Percentiles rank a stretch among this genome's conserved stretches.
Conservation (phyloP, 2,329 filamentous ascomycete genomes). For the Ascochyta koolunga region DNA sequence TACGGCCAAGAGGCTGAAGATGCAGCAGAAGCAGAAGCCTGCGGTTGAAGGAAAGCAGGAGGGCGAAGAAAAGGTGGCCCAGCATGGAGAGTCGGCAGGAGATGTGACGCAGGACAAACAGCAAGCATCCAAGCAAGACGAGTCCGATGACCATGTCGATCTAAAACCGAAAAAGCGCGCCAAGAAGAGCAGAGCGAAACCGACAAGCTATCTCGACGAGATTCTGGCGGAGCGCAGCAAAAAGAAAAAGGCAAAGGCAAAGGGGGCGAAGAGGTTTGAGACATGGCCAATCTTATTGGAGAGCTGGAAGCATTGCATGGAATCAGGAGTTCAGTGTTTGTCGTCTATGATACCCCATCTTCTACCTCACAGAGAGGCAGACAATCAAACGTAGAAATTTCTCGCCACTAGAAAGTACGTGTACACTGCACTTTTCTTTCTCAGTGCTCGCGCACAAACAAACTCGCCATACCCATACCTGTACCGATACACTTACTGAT, state of each 20-base stretch:
- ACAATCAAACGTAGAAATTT: neutral
- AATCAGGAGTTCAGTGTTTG: conserved; percentile 1
- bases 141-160: conserved; percentile 13
- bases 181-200: conserved; percentile 41
- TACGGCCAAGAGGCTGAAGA: no score
- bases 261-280: neutral
- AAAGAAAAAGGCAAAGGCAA: conserved; percentile 52
- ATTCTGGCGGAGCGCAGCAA: conserved; percentile 56
- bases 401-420: neutral
- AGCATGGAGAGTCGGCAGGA: neutral
- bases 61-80: neutral
- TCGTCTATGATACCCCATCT: conserved; percentile 9
- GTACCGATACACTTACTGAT: conserved; percentile 81
- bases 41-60: neutral
- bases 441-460: conserved; percentile 51
- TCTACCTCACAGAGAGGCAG: neutral
- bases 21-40: no score
- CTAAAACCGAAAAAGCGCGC: conserved; percentile 17
- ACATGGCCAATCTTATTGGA: neutral
- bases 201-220: conserved; percentile 62
- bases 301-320: neutral
- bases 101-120: conserved; percentile 4
- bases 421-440: neutral
- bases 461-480: conserved; percentile 60
- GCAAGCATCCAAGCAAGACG: conserved; percentile 1